A percentile compares a stretch with the other conserved stretches of the same genome.
Conservation (phyloP, 768 basidiomycete species). For the Phanerochaete carnosa region DNA sequence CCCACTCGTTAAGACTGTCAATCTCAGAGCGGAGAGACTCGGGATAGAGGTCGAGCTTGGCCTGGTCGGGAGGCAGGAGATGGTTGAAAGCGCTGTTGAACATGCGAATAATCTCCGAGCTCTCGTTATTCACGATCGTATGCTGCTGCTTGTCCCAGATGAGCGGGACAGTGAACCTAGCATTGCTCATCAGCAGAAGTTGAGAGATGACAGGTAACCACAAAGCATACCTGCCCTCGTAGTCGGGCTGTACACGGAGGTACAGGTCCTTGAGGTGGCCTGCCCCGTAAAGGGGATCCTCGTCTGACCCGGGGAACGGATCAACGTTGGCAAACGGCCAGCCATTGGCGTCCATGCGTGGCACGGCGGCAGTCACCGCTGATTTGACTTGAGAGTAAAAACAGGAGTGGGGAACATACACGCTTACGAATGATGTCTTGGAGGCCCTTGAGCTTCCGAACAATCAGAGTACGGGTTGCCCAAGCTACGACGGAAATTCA, state of each 20-base stretch:
- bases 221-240: conserved; percentile 57
- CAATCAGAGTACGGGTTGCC: conserved; percentile 90
- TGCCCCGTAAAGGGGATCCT: conserved; percentile 68
- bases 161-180: conserved; percentile 79
- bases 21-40: conserved; percentile 68
- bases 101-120: conserved; percentile 91
- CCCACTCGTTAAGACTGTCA: conserved; percentile 81
- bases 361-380: conserved; percentile 60
- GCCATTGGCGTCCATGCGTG: conserved; percentile 77
- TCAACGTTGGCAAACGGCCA: conserved; percentile 84
- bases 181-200: not conserved
- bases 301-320: conserved; percentile 67
- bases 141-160: conserved; percentile 90
- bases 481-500: conserved; percentile 52
- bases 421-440: conserved; percentile 47
- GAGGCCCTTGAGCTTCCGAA: conserved; percentile 88
- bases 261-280: conserved; percentile 85
- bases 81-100: conserved; percentile 86
- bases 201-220: not conserved
- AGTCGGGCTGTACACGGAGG: conserved; percentile 67
- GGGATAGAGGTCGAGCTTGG: conserved; percentile 76
- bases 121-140: conserved; percentile 95
- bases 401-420: not conserved
- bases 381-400: conserved; percentile 51
- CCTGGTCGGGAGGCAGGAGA: conserved; percentile 61